Base-by-base conservation (phyloP, 2,329 filamentous ascomycete genomes). In the Aspergillus sp. region DNA sequence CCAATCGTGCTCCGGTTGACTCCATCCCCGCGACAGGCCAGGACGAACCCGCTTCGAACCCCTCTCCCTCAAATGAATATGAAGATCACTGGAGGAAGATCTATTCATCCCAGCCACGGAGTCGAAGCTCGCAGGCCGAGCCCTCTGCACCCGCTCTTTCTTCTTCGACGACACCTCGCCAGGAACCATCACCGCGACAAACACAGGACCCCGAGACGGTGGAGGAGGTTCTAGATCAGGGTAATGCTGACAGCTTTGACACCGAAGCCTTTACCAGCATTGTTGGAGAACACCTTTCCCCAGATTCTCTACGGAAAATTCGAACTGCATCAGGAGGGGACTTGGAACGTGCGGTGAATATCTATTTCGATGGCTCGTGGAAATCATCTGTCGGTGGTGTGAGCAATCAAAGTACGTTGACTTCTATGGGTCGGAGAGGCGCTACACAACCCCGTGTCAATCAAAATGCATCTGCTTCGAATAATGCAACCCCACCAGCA, bases 291-390 rank as follows among this genome's bases (percentile, higher is more conserved):
- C 62, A 75, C 32, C 69, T 84, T 3, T 64, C 78, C 5, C 43
- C 59, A 4, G 64, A 75, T 14, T 75, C 75, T 0, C 62, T 85
- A 21, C 58, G 72, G 20, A 77, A 70, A 46, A 71, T 87, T 43
- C 77, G 77, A 55, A 65, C 74, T 31, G 74, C 64, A 6, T 78
- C 81, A 47, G 77, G 76, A 36, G 76, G 76, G 55, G 75, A 85
- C 64, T 72, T 85, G 20, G 79, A 86, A 64, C 75, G 77, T 60
- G 83, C 85, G 42, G 81, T 87, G 59, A 86, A 87, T 64, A 76
- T 86, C 54, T 87, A 83, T 62, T 77, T 86, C 34, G 84, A 87
- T 62, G 84, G 84, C 19, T 84, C 83, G 5, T 86, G 82, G 83
- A 79, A 78, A 55, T 71, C 69, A 10, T 47, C 59, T 2, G 45